phyloP scores from a whole-genome alignment of 176 grass and related monocot genomes.

The Guadua angustifolia region DNA sequence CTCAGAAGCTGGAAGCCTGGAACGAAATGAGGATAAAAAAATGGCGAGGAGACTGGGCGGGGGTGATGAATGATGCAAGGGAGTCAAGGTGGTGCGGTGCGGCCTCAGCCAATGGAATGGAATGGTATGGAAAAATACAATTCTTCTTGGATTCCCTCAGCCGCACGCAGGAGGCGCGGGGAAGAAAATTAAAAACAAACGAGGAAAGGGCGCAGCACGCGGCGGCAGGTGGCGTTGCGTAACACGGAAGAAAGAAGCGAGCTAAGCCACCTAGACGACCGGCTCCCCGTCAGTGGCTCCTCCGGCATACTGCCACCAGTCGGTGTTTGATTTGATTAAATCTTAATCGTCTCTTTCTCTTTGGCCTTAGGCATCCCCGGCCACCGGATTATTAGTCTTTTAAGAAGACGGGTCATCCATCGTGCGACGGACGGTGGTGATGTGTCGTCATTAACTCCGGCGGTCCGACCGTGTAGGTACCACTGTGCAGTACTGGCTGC shows the following conservation, averaged over 20 bases:
- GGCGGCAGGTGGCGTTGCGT: constrained; percentile 22
- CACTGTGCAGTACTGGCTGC: no score
- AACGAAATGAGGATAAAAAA: background rate
- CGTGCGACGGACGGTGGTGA: no score
- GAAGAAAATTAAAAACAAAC: background rate
- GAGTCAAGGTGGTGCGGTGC: background rate
- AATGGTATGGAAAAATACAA: background rate
- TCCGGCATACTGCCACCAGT: no score
- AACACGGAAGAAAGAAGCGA: background rate
- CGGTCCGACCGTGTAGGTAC: no score
- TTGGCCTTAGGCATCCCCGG: no score
- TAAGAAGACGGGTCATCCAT: no score
- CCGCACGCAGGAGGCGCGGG: background rate
- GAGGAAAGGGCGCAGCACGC: background rate
- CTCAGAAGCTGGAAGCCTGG: background rate
- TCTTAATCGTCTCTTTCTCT: background rate
- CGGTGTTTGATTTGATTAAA: background rate
- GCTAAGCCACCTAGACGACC: background rate
- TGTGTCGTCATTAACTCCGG: background rate
- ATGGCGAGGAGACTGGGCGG: background rate
- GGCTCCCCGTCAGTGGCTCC: no score
- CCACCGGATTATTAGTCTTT: background rate
- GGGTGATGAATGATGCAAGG: background rate
- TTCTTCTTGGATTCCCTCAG: background rate
- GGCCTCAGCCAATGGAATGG: constrained; percentile 28